These are phyloP conservation scores for Brassica balearica DNA, from an alignment of 441 rosid genomes.

Conservation along the genomic window DNA sequence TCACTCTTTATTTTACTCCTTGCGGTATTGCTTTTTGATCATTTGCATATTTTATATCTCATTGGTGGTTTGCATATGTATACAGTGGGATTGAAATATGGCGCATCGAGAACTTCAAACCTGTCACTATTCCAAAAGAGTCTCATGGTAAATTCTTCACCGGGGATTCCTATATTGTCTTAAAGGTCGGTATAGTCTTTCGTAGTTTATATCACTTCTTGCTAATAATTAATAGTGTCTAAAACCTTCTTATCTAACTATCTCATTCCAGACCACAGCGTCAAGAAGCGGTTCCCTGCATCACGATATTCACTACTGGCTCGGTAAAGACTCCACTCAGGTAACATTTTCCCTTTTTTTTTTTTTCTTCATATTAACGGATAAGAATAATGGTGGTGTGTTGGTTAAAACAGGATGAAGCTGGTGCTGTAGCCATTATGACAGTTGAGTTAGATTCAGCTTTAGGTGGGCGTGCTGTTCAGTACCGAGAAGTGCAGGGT, in stretches of 20 bases:
- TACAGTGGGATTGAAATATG: slow-evolving; percentile 89
- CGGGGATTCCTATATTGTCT: slow-evolving; percentile 86
- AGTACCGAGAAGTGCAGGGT: slow-evolving; percentile 98
- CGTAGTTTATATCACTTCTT: slow-evolving; percentile 23
- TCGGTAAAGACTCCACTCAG: slow-evolving; percentile 96
- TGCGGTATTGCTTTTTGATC: neutral
- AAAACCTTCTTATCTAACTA: slow-evolving; percentile 9
- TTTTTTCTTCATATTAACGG: neutral
- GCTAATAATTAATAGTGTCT: neutral
- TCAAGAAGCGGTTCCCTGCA: slow-evolving; percentile 80
- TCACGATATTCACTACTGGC: slow-evolving; percentile 97
- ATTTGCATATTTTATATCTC: slow-evolving; percentile 17
- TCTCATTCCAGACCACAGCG: slow-evolving; percentile 73
- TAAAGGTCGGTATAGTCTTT: slow-evolving; percentile 64
- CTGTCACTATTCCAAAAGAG: slow-evolving; percentile 65
- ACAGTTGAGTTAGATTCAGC: slow-evolving; percentile 96
- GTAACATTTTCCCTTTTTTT: slow-evolving; percentile 41
- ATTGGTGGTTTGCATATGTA: slow-evolving; percentile 50
- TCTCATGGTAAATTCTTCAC: slow-evolving; percentile 82
- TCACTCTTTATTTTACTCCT: slow-evolving; percentile 3
- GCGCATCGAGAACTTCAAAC: slow-evolving; percentile 86
- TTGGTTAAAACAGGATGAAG: slow-evolving; percentile 80
- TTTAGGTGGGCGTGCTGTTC: slow-evolving; percentile 98
- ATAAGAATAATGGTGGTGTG: slow-evolving; percentile 32
- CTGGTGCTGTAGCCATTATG: slow-evolving; percentile 84